These are phyloP conservation scores for Lecanicillium sp. DNA, from an alignment of 2,329 filamentous ascomycete species.

Conservation along the genomic window DNA sequence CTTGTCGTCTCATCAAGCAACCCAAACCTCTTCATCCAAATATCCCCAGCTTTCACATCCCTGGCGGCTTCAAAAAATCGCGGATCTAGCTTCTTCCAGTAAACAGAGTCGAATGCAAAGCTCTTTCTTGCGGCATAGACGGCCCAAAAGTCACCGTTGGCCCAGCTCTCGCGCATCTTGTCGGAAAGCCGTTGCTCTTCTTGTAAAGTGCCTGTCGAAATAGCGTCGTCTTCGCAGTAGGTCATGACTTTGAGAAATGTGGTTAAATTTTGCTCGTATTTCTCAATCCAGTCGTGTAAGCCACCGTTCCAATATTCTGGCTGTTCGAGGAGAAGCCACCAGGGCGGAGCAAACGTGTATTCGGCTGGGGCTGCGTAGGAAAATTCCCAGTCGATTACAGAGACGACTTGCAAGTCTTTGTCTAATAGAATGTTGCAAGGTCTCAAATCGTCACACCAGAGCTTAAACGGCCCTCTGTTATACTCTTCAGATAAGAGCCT, in stretches of 20 bases:
- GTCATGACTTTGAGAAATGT: not conserved
- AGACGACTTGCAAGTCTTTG: not conserved
- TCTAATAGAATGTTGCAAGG: conserved; percentile 1
- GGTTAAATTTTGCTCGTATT: not conserved
- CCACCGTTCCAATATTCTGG: not conserved
- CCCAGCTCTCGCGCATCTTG: conserved; percentile 1
- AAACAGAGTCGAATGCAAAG: conserved; percentile 1
- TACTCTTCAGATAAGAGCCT: not conserved
- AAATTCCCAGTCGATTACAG: conserved; percentile 1
- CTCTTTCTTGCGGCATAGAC: conserved; percentile 2
- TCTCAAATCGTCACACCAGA: conserved; percentile 2
- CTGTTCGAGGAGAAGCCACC: conserved; percentile 3
- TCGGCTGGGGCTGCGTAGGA: not conserved
- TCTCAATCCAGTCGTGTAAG: not conserved
- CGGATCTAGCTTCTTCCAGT: conserved; percentile 1
- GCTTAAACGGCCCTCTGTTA: not conserved
- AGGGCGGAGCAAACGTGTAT: not conserved
- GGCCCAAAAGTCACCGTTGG: not conserved
- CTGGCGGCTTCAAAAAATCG: not conserved
- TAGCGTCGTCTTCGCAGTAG: not conserved
- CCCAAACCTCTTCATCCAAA: not conserved
- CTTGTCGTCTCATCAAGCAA: conserved; percentile 1
- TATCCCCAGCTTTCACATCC: not conserved
- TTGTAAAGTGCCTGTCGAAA: not conserved
- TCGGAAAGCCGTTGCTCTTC: not conserved